Conservation (phyloP, 805 yeast genomes). For the Candida fluviatilis region DNA sequence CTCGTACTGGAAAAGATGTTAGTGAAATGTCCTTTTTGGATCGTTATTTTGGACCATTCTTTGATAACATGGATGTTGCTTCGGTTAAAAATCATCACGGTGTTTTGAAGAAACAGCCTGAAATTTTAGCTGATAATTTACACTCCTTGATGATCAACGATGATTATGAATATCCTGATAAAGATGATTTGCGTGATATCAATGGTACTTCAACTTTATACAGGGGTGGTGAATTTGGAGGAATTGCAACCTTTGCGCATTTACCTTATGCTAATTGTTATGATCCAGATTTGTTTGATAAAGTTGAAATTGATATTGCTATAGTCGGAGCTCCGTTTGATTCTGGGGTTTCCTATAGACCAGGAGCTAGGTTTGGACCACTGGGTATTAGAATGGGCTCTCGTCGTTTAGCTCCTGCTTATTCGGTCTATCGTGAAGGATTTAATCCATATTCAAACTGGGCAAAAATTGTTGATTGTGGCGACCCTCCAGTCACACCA, state of each 20-base stretch:
- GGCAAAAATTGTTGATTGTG: background rate
- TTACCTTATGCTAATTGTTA: background rate
- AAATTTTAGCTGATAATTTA: background rate
- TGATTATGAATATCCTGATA: background rate
- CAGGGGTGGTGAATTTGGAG: background rate
- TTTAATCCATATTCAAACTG: background rate
- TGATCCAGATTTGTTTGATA: background rate
- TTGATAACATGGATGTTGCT: background rate
- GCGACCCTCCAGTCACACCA: background rate
- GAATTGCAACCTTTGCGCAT: background rate
- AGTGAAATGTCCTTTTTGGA: background rate
- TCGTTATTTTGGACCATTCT: background rate
- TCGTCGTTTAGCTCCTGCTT: background rate
- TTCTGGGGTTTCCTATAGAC: background rate
- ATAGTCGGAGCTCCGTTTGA: background rate
- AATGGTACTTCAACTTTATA: background rate
- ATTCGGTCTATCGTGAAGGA: background rate
- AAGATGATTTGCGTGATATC: background rate
- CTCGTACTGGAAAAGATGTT: background rate
- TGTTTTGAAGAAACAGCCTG: background rate
- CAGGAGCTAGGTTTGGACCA: background rate
- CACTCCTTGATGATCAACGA: background rate
- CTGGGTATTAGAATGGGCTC: background rate
- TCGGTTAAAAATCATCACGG: background rate
- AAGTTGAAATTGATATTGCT: background rate